phyloP scores from a whole-genome alignment of 257 asterid genomes.

The Penstemon barbatus region DNA sequence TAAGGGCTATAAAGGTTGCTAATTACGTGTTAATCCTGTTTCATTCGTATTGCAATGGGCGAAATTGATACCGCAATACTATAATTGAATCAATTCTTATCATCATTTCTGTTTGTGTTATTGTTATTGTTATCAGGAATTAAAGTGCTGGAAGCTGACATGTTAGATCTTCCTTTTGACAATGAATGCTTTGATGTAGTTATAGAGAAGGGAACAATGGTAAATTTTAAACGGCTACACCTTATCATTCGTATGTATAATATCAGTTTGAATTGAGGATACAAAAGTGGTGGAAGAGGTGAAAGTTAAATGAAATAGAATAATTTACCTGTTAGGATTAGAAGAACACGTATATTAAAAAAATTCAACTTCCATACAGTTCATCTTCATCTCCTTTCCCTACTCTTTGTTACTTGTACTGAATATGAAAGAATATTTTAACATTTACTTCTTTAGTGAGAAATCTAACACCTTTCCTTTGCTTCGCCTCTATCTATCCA shows the following conservation, averaged over 20 bases:
- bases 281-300: not conserved
- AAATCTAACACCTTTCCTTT: not conserved
- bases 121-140: constrained; percentile 52
- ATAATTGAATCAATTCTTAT: not conserved
- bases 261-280: not conserved
- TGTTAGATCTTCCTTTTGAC: constrained; percentile 88
- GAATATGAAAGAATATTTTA: not conserved
- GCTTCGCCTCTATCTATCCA: not conserved
- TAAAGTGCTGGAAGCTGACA: constrained; percentile 90
- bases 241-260: constrained; percentile 1
- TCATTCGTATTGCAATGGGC: constrained; percentile 5
- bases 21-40: not conserved
- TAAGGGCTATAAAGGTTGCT: constrained; percentile 72
- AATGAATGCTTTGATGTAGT: constrained; percentile 82
- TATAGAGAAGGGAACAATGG: constrained; percentile 99
- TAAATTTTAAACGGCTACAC: constrained; percentile 32
- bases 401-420: not conserved
- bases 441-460: not conserved
- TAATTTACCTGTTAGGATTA: not conserved
- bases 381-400: not conserved
- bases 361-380: not conserved
- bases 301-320: constrained; percentile 11
- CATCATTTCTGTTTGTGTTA: constrained; percentile 10
- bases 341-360: not conserved
- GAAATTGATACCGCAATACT: not conserved